Base-by-base conservation (phyloP, 192 early-diverging fungal genomes). In the Rhizophagus clarus region DNA sequence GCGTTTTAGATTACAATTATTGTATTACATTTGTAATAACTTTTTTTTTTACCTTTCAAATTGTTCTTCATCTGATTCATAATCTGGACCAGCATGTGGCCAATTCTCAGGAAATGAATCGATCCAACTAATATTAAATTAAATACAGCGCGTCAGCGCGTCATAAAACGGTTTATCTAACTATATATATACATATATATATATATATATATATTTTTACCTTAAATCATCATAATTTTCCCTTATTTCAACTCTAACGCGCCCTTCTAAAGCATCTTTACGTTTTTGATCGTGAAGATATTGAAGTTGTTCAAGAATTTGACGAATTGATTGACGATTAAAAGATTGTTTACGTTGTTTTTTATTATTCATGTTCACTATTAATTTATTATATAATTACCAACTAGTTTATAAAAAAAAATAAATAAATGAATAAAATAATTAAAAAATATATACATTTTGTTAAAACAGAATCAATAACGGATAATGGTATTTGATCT, bases 271-370 rank as follows among this genome's bases (percentile, higher is more conserved):
- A 37, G 61, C 56, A 32, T 76, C 61, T 42, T 63, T 61, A 40
- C 9, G 20, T 37, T 76, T 76, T 61, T 76, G 74, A 32, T 63
- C 28, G 1, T n/a, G 40, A 11, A 76, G 24, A 6, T 42, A 63
- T n/a, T 61, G 61, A 63, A 76, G 74, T 76, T 76, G 74, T 26
- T 76, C 74, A 37, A 76, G 34, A 29, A 76, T 26, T 76, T 76
- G 74, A 26, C 74, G 74, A 40, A 76, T 63, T 4, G 74, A 37
- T 61, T 76, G 74, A 24, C 45, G 51, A 63, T 63, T 76, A 42
- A 76, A 76, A 15, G 24, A 63, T 26, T 63, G 74, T 40, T 40
- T 32, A 62, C 64, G n/a, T 28, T 76, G 60, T 62, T 37, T 76
- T 62, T 28, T 76, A 76, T 62, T 76, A 20, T 20, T 63, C 29